Conservation (phyloP, 345 rosid genomes). For the Iberis pinnata region DNA sequence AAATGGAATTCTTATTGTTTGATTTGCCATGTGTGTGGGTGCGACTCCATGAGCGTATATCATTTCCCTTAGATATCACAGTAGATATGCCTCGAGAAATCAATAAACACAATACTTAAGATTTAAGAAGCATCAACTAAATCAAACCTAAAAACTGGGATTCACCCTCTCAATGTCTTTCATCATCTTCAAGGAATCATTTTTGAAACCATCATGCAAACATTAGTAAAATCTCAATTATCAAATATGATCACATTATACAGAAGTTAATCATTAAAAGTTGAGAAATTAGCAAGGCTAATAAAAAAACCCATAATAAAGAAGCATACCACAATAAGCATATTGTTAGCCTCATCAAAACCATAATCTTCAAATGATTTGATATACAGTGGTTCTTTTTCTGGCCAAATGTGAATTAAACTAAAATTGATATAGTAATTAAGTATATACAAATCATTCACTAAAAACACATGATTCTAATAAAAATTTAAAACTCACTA, state of each 20-base stretch:
- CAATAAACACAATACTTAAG: background rate
- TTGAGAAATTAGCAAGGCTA: background rate
- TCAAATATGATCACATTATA: background rate
- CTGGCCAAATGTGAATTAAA: no score
- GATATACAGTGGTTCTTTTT: no score
- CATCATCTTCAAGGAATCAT: constrained; percentile 84
- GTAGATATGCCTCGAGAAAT: background rate
- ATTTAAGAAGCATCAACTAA: constrained; percentile 6
- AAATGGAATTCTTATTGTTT: no score
- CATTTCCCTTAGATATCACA: no score
- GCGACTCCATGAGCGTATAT: no score
- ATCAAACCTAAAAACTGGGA: constrained; percentile 63
- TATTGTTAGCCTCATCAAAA: no score
- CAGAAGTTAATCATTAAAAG: background rate
- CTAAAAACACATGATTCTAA: no score
- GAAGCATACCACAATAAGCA: constrained; percentile 48
- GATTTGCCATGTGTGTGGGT: no score
- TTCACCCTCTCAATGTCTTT: constrained; percentile 58
- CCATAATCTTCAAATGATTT: no score
- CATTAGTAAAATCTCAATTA: constrained; percentile 11
- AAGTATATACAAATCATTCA: no score
- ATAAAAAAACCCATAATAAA: background rate
- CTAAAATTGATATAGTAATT: no score
- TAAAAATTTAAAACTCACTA: no score
- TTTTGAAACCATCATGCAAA: constrained; percentile 88